Evolutionary conservation across 148 eudicot genomes (phyloP), one percentile per base, ranked within the genome.

Genomic region (Tetragonia tetragonoides): DNA sequence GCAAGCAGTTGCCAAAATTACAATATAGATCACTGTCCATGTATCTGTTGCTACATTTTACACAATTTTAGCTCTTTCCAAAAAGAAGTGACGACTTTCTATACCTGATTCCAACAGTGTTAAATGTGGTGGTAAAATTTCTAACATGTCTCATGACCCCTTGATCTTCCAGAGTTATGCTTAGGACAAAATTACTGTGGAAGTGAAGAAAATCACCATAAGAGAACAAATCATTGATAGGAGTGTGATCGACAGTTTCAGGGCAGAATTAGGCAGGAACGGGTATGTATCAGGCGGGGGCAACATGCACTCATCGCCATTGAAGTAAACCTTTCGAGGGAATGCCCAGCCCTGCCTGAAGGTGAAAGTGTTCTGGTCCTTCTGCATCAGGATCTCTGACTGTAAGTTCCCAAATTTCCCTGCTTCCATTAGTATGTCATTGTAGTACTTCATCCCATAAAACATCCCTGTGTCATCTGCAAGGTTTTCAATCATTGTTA

Each of bases 401-500:
- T 94, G 98, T 66, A 92, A 87, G 74, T 86, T 94, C 44, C 98
- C 98, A 0, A 70, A 74, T 37, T 87, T 84, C 28, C 98, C 98
- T 0, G 97, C 94, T 84, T 91, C 87, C 97, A 92, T 92, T 28
- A 92, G 75, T 73, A 90, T 54, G 74, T 90, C 97, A 47, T 94
- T 94, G 83, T 81, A 94, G 83, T 81, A 94, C 66, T 94, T 90
- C 81, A 79, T 88, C 28, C 98, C 98, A 51, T 88, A 92, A 79
- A 94, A 89, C 97, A 94, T 91, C 17, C 90, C 94, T 6, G 98
- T 91, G 78, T 91, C 98, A 82, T 94, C 98, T 94, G 92, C 84
- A 86, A 37, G 14, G 63, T 40, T 47, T 75, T 18, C 10, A 9
- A 61, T 34, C 70, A 41, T 16, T 6, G 67, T 77, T 41, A 81